phyloP scores from a whole-genome alignment of 768 basidiomycete genomes.

The Pleurotus ostreatus region DNA sequence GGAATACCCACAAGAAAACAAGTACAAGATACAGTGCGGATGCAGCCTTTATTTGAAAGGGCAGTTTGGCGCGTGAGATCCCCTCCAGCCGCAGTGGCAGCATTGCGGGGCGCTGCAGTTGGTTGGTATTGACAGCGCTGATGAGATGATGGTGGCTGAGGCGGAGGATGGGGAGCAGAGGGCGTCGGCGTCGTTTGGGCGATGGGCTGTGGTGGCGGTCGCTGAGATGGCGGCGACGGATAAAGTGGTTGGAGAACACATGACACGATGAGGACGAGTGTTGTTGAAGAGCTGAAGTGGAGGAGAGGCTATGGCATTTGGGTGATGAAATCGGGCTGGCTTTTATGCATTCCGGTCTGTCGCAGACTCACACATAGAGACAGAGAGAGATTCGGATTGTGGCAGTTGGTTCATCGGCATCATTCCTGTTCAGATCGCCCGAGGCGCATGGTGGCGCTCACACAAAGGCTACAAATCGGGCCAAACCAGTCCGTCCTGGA shows the following conservation, averaged over 20 bases:
- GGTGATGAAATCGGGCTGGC: constrained; percentile 12
- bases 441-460: constrained; percentile 24
- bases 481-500: constrained; percentile 17
- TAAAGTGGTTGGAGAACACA: too few relatives aligned
- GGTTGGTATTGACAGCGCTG: constrained; percentile 23
- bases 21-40: background rate
- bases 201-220: background rate
- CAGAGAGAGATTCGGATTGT: too few relatives aligned
- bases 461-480: constrained; percentile 27
- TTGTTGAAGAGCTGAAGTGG: background rate
- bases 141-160: constrained; percentile 17
- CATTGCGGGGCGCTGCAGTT: constrained; percentile 68
- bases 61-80: constrained; percentile 54
- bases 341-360: constrained; percentile 26
- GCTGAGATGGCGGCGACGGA: background rate
- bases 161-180: background rate
- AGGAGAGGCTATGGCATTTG: background rate
- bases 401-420: constrained; percentile 17
- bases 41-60: constrained; percentile 50
- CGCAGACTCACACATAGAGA: too few relatives aligned
- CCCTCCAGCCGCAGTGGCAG: constrained; percentile 75
- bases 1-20: background rate
- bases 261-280: too few relatives aligned
- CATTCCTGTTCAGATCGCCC: constrained; percentile 19
- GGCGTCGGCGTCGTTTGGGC: background rate